Evolutionary conservation across 1,139 yeast species (phyloP).

Genomic region (Yamadazyma dushanensis): DNA sequence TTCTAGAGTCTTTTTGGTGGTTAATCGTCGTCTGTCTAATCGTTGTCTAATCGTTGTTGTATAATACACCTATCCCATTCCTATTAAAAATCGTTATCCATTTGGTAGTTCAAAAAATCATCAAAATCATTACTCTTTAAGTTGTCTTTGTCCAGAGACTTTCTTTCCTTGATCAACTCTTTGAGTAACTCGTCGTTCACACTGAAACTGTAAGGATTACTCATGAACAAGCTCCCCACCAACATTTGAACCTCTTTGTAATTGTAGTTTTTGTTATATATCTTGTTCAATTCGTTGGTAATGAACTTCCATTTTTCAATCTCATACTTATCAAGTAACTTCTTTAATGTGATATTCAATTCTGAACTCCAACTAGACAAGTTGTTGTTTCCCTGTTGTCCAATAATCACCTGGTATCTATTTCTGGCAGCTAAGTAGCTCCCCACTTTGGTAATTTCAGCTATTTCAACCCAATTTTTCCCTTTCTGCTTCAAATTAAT

Average conservation of each 20-base stretch:
- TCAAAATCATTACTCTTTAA: conserved; percentile 11
- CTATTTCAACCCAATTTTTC: conserved; percentile 73
- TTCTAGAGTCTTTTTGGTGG: too few species aligned
- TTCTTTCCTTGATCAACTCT: conserved; percentile 40
- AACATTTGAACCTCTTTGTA: conserved; percentile 58
- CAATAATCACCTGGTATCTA: conserved; percentile 76
- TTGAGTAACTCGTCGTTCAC: conserved; percentile 45
- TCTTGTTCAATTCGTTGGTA: conserved; percentile 59
- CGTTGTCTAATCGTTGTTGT: not conserved
- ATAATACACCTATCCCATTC: not conserved
- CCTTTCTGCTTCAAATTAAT: conserved; percentile 63
- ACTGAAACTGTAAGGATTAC: conserved; percentile 59
- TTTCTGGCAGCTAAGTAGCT: conserved; percentile 74
- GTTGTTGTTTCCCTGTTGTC: conserved; percentile 78
- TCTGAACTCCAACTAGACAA: conserved; percentile 63
- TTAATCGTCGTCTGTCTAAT: not conserved
- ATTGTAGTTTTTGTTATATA: conserved; percentile 55
- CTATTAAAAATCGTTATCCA: conserved; percentile 9
- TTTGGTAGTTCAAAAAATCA: conserved; percentile 12
- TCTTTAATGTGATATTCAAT: conserved; percentile 54
- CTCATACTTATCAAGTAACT: conserved; percentile 66
- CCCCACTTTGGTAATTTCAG: conserved; percentile 64
- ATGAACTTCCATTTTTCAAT: conserved; percentile 69
- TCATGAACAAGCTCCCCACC: conserved; percentile 52
- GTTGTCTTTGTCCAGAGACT: conserved; percentile 34